Base-by-base conservation (phyloP, 352 stramenopile species). In the Globisporangium perplexum region DNA sequence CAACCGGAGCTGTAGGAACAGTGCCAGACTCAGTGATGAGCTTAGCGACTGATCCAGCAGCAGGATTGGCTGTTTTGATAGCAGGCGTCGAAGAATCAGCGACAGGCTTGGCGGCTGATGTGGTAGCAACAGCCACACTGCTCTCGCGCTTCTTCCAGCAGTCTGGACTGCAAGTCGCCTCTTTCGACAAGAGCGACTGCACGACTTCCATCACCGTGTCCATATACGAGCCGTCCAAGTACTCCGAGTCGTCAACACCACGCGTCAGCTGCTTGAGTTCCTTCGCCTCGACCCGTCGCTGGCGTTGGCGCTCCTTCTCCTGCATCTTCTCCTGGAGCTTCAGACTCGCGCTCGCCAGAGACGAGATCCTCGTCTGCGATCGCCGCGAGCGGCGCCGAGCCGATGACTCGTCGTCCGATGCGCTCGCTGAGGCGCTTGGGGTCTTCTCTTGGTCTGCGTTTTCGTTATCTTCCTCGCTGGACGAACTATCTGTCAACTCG, bases 201-300 rank as follows among this genome's bases (percentile, higher is more conserved):
- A 77, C 51, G 2, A 47, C 42, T 6, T 33, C 35, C 11, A 62
- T 71, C 18, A 88, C 60, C 20, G 57, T 60, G 1, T 65, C 56
- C 6, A 73, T 42, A 33, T 86, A 86, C 12, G 77, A 86, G 47
- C 85, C 73, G 41, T 90, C 80, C 26, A 88, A 30, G 45, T 90
- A 90, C 59, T 90, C 80, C 2, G 74, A 85, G 17, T 83, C 71
- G 35, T 88, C 71, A 6, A 64, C 61, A 3, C 69, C 62, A 0
- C 74, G 67, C 14, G 72, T 65, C 30, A 86, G 68, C 47, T 65
- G 56, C 24, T 74, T 72, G 28, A 69, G 59, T 44, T 72, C 53
- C 47, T 77, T 53, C 49, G 57, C 48, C 28, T 57, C 56, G 7
- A 43, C 35, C 14, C 49, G 56, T 33, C 56, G 50, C 49, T 62